Percentiles rank a stretch among this genome's conserved stretches.
Conservation (phyloP, 1,284 basidiomycete species). For the Takashimella tepidaria region DNA sequence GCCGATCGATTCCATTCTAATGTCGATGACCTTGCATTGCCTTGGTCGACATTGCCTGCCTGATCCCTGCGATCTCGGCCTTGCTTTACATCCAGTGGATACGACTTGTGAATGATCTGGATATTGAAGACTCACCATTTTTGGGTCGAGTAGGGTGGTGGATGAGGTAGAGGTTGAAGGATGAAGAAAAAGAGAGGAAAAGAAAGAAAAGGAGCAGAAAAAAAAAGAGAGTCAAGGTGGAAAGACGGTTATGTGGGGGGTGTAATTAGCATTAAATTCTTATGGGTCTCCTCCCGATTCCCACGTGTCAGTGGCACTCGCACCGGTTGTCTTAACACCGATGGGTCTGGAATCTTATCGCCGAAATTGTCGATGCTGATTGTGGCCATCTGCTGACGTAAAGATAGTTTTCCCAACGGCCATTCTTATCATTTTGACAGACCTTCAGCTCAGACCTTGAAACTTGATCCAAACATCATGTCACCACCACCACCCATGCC, state of each 20-base stretch:
- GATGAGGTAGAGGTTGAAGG: constrained; percentile 25
- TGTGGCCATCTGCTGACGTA: not conserved
- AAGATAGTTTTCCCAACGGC: no score
- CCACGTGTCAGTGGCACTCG: not conserved
- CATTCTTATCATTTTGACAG: no score
- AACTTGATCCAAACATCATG: no score
- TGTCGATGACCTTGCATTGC: no score
- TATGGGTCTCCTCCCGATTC: no score
- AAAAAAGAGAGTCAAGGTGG: not conserved
- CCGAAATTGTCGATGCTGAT: not conserved
- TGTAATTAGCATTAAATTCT: no score
- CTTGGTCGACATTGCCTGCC: no score
- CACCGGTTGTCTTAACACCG: not conserved
- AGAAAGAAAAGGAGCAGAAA: not conserved
- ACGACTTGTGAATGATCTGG: no score
- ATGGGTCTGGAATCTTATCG: constrained; percentile 1
- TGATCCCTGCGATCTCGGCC: not conserved
- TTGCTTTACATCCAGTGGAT: not conserved
- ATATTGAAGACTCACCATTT: not conserved
- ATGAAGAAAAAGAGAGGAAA: constrained; percentile 12
- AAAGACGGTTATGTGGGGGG: not conserved
- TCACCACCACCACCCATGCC: no score
- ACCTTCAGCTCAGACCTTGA: no score
- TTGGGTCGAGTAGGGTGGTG: not conserved
- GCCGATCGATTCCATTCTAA: no score